Conservation (phyloP, 768 basidiomycete species). For the Termitomyces sp. region DNA sequence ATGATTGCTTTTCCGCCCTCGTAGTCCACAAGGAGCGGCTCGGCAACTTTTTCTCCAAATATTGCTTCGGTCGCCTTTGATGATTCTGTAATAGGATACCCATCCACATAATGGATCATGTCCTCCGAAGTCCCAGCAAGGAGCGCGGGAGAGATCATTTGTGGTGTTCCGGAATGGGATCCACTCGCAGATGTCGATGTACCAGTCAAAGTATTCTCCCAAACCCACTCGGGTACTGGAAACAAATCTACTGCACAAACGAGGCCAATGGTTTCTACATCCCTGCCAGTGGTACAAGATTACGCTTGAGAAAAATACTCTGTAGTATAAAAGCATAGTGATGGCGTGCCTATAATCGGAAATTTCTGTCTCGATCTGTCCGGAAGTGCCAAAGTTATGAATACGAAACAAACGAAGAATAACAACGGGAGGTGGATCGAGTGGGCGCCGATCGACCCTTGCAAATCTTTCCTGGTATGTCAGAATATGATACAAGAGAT, state of each 20-base stretch:
- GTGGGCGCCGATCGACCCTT: slow-evolving; percentile 59
- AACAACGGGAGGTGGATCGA: slow-evolving; percentile 63
- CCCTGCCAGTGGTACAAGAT: slow-evolving; percentile 34
- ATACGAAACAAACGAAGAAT: slow-evolving; percentile 51
- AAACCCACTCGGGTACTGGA: slow-evolving; percentile 41
- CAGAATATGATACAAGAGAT: neutral
- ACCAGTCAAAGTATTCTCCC: neutral
- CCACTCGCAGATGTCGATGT: neutral
- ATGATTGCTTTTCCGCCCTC: slow-evolving; percentile 49
- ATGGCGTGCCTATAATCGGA: slow-evolving; percentile 44
- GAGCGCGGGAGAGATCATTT: neutral
- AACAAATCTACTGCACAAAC: slow-evolving; percentile 74
- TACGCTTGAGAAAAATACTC: neutral
- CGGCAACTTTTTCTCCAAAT: slow-evolving; percentile 60
- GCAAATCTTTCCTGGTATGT: slow-evolving; percentile 39
- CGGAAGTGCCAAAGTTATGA: slow-evolving; percentile 32
- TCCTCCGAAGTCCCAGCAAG: slow-evolving; percentile 19
- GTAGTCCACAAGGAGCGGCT: slow-evolving; percentile 51
- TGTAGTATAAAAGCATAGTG: neutral
- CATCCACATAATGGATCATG: slow-evolving; percentile 27
- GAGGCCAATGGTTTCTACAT: slow-evolving; percentile 53
- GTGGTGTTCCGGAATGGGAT: neutral
- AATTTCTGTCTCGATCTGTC: slow-evolving; percentile 46
- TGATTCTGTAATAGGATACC: slow-evolving; percentile 35
- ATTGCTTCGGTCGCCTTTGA: slow-evolving; percentile 47